Evolutionary conservation across 768 basidiomycete genomes (phyloP).

Genomic region (Rhizopogon vulgaris): DNA sequence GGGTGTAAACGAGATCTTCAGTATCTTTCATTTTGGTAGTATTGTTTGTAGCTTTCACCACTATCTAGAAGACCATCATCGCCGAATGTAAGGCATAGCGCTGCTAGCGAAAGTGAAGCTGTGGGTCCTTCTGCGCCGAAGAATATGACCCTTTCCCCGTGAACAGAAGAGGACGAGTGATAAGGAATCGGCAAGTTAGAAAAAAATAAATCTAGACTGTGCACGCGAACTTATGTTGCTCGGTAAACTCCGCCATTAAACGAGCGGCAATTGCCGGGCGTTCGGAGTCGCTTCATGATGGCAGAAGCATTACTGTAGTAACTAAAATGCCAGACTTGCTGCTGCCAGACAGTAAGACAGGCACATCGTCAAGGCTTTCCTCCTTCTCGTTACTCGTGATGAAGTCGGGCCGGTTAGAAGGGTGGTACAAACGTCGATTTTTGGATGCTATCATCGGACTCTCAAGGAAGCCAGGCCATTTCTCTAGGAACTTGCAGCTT

Average conservation of each 20-base stretch:
- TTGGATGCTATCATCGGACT: constrained; percentile 23
- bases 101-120: constrained; percentile 75
- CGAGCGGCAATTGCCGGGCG: background rate
- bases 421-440: constrained; percentile 23
- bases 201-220: background rate
- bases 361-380: background rate
- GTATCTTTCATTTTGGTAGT: background rate
- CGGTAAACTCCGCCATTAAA: constrained; percentile 12
- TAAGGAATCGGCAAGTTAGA: constrained; percentile 22
- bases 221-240: constrained; percentile 1
- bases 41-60: constrained; percentile 63
- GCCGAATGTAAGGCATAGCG: constrained; percentile 45
- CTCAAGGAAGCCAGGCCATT: constrained; percentile 21
- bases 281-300: no score
- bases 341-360: constrained; percentile 14
- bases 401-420: constrained; percentile 14
- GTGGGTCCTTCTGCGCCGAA: constrained; percentile 41
- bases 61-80: constrained; percentile 75
- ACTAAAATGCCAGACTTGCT: constrained; percentile 16
- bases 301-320: no score
- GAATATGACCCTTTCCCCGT: constrained; percentile 19
- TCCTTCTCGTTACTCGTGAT: constrained; percentile 17
- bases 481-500: constrained; percentile 22
- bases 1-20: background rate
- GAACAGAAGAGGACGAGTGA: constrained; percentile 17